A percentile compares a stretch with the other conserved stretches of the same genome.
phyloP scores from a whole-genome alignment of 2,329 filamentous ascomycete species.

The Aphanocladium album region DNA sequence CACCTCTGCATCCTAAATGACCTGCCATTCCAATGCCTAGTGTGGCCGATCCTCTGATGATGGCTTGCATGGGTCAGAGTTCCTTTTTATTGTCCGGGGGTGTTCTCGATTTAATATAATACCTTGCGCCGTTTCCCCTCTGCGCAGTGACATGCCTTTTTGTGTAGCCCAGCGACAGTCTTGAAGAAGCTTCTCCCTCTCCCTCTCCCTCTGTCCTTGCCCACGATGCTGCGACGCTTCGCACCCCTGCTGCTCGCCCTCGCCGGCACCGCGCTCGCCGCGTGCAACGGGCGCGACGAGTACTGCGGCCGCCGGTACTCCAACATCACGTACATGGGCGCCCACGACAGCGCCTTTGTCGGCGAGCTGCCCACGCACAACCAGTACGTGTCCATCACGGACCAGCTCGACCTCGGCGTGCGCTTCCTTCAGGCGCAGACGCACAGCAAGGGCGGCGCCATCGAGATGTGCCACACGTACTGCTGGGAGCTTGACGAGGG shows the following conservation, averaged over 20 bases:
- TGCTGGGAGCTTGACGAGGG: slow-evolving; percentile 58
- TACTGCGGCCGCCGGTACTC: slow-evolving; percentile 55
- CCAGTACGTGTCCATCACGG: slow-evolving; percentile 53
- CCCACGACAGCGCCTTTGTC: slow-evolving; percentile 63
- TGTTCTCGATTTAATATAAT: background rate
- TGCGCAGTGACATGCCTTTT: no score
- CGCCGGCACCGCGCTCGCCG: slow-evolving; percentile 15
- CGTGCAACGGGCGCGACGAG: slow-evolving; percentile 54
- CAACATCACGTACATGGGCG: slow-evolving; percentile 55
- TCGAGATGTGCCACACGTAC: slow-evolving; percentile 61
- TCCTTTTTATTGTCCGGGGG: background rate
- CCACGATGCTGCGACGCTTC: background rate
- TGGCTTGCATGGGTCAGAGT: background rate
- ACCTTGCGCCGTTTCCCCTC: background rate
- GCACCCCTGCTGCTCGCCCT: background rate
- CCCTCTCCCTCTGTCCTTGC: no score
- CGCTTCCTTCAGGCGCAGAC: slow-evolving; percentile 62
- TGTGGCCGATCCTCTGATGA: background rate
- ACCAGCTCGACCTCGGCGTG: slow-evolving; percentile 57
- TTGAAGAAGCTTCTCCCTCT: no score
- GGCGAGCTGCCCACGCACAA: slow-evolving; percentile 50
- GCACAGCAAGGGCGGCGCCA: slow-evolving; percentile 44
- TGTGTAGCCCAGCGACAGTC: no score
- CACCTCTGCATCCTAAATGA: background rate
- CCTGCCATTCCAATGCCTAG: slow-evolving; percentile 4